Percentiles rank a stretch among this genome's conserved stretches.
Evolutionary conservation across 2,329 filamentous ascomycete genomes (phyloP).

Genomic region (Sporothrix pseudoabietina): DNA sequence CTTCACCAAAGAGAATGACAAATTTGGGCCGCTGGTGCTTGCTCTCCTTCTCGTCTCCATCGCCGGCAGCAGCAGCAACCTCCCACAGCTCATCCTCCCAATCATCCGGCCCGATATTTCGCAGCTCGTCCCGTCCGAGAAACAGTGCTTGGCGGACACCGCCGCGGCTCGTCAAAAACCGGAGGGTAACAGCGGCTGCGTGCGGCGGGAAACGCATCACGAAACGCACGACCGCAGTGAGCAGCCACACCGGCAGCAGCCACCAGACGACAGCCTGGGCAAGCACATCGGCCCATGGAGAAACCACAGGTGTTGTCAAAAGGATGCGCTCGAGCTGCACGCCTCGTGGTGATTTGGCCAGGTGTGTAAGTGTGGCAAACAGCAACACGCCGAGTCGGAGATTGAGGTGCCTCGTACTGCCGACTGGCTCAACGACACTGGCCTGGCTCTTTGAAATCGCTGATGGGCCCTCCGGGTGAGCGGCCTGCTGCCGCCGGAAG

Average conservation of each 20-base stretch:
- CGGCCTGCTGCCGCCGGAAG: constrained; percentile 55
- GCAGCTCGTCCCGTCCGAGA: constrained; percentile 62
- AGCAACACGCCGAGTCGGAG: constrained; percentile 62
- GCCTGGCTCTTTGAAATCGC: neutral
- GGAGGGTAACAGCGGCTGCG: constrained; percentile 54
- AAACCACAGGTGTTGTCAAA: constrained; percentile 48
- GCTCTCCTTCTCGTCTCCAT: neutral
- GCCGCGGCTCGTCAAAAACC: constrained; percentile 58
- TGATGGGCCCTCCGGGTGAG: neutral
- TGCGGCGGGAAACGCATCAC: constrained; percentile 51
- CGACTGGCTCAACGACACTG: neutral
- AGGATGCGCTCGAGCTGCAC: constrained; percentile 52
- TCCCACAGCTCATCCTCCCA: constrained; percentile 65
- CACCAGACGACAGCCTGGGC: constrained; percentile 48
- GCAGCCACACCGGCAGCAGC: constrained; percentile 44
- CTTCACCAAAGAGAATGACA: constrained; percentile 60
- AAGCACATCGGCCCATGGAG: constrained; percentile 46
- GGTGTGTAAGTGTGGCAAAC: constrained; percentile 74
- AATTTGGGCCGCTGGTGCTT: constrained; percentile 51
- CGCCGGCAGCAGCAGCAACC: constrained; percentile 33
- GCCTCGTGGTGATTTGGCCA: constrained; percentile 64
- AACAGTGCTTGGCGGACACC: constrained; percentile 63
- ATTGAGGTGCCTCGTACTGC: constrained; percentile 39
- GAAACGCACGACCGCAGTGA: constrained; percentile 49
- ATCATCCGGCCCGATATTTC: constrained; percentile 58